Conservation (phyloP, 495 filamentous ascomycete genomes). For the Podospora comata region DNA sequence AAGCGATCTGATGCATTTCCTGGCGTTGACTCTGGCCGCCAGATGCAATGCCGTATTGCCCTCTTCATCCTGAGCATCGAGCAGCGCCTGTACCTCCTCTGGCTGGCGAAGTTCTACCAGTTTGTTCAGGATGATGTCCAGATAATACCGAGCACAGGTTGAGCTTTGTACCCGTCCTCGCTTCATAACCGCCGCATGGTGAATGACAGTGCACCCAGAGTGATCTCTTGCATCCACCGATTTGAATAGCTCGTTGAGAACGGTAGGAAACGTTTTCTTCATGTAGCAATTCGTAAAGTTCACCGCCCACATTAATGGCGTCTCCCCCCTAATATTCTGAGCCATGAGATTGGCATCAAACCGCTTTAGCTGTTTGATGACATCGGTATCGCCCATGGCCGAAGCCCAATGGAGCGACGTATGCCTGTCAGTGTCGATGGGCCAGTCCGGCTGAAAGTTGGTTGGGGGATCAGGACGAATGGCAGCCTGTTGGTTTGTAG, state of each 20-base stretch:
- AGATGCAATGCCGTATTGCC: slow-evolving; percentile 90
- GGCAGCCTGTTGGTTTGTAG: slow-evolving; percentile 61
- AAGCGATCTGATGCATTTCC: slow-evolving; percentile 69
- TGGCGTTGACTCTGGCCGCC: slow-evolving; percentile 72
- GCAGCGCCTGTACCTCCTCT: slow-evolving; percentile 63
- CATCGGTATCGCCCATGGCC: slow-evolving; percentile 94
- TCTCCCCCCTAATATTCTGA: slow-evolving; percentile 78
- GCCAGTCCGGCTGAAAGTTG: slow-evolving; percentile 80
- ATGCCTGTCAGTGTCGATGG: slow-evolving; percentile 84
- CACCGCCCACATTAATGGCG: slow-evolving; percentile 89
- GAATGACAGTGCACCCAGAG: slow-evolving; percentile 79
- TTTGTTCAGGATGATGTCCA: slow-evolving; percentile 84
- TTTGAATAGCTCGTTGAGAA: slow-evolving; percentile 74
- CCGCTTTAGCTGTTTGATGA: slow-evolving; percentile 77
- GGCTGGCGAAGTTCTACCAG: slow-evolving; percentile 64
- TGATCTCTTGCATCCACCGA: slow-evolving; percentile 74
- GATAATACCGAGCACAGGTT: slow-evolving; percentile 83
- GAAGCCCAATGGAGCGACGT: slow-evolving; percentile 94
- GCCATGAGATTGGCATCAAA: slow-evolving; percentile 67
- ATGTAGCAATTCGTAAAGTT: slow-evolving; percentile 96
- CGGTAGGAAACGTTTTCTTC: slow-evolving; percentile 73
- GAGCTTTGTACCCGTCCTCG: slow-evolving; percentile 68
- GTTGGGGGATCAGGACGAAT: slow-evolving; percentile 73
- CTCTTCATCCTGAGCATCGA: slow-evolving; percentile 73
- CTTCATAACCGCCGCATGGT: slow-evolving; percentile 86